Conservation (phyloP, 192 early-diverging fungal genomes). For the Dispira parvispora region DNA sequence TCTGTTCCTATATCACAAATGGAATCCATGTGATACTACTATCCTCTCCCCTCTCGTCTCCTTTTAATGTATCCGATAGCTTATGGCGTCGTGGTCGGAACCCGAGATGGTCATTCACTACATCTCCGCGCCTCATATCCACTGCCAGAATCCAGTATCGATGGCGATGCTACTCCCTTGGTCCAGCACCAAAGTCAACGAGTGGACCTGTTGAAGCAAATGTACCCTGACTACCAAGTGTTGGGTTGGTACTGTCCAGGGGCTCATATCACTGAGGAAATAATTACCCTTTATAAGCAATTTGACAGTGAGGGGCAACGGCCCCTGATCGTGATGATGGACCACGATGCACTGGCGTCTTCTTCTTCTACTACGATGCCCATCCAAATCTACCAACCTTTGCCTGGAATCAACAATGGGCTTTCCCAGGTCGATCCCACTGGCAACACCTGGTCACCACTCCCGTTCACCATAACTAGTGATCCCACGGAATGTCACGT, state of each 20-base stretch:
- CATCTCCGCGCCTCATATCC: too few relatives aligned
- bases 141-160: too few relatives aligned
- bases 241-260: constrained; percentile 4
- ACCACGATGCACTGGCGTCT: neutral
- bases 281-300: neutral
- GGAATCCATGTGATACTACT: too few relatives aligned
- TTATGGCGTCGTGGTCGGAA: too few relatives aligned
- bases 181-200: neutral
- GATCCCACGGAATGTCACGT: neutral
- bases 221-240: neutral
- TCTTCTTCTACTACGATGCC: neutral
- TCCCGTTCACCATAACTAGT: neutral
- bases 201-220: neutral
- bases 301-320: neutral
- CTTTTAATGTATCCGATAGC: too few relatives aligned
- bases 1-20: too few relatives aligned
- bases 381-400: neutral
- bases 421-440: neutral
- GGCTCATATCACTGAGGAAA: neutral
- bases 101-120: too few relatives aligned
- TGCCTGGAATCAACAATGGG: neutral
- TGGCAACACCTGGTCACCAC: neutral
- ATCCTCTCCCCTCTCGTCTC: too few relatives aligned
- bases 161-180: too few relatives aligned
- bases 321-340: neutral